Percentiles rank a stretch among this genome's conserved stretches.
phyloP scores from a whole-genome alignment of 768 basidiomycete species.

The Sporobolomyces pararoseus region DNA sequence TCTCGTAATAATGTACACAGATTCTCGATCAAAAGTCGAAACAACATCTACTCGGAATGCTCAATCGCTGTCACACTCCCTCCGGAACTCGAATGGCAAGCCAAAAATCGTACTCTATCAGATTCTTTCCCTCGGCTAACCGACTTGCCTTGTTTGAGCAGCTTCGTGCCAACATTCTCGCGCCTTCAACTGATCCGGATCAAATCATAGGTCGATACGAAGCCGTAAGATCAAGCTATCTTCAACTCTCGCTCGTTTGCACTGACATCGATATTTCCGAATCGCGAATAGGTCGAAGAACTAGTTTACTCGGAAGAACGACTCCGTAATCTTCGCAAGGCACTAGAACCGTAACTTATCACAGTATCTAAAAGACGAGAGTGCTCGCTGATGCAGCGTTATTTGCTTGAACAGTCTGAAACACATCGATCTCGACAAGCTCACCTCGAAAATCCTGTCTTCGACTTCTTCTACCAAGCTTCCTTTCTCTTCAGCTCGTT shows the following conservation, averaged over 20 bases:
- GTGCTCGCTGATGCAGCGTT: neutral
- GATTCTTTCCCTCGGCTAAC: no score
- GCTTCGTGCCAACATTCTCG: slow-evolving; percentile 44
- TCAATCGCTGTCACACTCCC: slow-evolving; percentile 77
- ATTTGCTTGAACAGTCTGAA: slow-evolving; percentile 54
- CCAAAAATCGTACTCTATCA: no score
- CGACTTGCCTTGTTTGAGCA: neutral
- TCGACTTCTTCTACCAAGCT: slow-evolving; percentile 6
- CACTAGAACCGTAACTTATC: slow-evolving; percentile 54
- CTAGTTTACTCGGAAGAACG: slow-evolving; percentile 70
- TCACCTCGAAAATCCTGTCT: slow-evolving; percentile 55
- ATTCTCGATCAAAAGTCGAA: slow-evolving; percentile 39
- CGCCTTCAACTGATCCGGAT: slow-evolving; percentile 39
- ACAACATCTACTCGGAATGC: slow-evolving; percentile 45
- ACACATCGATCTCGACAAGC: slow-evolving; percentile 81
- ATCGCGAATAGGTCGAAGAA: slow-evolving; percentile 58
- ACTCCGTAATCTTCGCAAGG: slow-evolving; percentile 65
- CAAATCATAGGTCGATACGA: slow-evolving; percentile 77
- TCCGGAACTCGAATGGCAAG: slow-evolving; percentile 76
- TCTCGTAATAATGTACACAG: slow-evolving; percentile 1
- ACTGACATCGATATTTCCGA: no score
- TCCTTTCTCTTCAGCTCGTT: neutral
- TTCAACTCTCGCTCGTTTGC: slow-evolving; percentile 8
- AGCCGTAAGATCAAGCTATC: slow-evolving; percentile 60
- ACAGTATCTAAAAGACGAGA: neutral